phyloP scores from a whole-genome alignment of 192 early-diverging fungal species.

The Endogone sp. region DNA sequence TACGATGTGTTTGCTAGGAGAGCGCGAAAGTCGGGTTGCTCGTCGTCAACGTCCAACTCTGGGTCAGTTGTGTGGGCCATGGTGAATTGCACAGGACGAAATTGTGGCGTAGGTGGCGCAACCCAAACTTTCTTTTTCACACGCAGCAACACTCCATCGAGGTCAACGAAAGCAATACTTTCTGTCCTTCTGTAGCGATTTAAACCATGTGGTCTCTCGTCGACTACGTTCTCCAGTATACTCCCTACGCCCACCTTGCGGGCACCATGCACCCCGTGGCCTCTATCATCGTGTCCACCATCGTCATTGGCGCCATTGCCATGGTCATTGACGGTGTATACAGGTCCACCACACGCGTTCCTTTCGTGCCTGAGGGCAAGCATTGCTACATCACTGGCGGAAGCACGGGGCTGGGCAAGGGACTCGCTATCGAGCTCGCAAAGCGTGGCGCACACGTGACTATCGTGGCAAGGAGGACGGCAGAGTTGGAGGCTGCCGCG shows the following conservation, averaged over 20 bases:
- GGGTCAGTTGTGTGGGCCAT: not conserved
- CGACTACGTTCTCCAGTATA: slow-evolving; percentile 24
- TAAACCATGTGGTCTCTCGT: slow-evolving; percentile 23
- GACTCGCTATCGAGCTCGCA: slow-evolving; percentile 56
- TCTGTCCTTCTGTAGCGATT: no score
- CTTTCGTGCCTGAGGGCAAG: slow-evolving; percentile 46
- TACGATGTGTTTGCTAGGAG: not conserved
- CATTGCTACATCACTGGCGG: slow-evolving; percentile 75
- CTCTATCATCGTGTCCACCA: slow-evolving; percentile 20
- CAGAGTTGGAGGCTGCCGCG: slow-evolving; percentile 45
- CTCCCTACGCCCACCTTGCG: slow-evolving; percentile 8
- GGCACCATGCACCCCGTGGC: slow-evolving; percentile 23
- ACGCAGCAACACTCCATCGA: no score
- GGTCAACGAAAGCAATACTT: no score
- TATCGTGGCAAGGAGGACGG: slow-evolving; percentile 54
- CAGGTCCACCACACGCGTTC: slow-evolving; percentile 6
- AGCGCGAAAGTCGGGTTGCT: not conserved
- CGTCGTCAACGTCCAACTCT: not conserved
- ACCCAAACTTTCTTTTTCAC: not conserved
- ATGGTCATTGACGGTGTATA: slow-evolving; percentile 13
- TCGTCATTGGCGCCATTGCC: slow-evolving; percentile 4
- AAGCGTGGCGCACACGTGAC: slow-evolving; percentile 67
- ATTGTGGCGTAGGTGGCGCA: not conserved
- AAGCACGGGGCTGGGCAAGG: slow-evolving; percentile 68
- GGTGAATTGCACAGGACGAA: not conserved